Conservation (phyloP, 352 stramenopile species). For the Phytophthora capsici region DNA sequence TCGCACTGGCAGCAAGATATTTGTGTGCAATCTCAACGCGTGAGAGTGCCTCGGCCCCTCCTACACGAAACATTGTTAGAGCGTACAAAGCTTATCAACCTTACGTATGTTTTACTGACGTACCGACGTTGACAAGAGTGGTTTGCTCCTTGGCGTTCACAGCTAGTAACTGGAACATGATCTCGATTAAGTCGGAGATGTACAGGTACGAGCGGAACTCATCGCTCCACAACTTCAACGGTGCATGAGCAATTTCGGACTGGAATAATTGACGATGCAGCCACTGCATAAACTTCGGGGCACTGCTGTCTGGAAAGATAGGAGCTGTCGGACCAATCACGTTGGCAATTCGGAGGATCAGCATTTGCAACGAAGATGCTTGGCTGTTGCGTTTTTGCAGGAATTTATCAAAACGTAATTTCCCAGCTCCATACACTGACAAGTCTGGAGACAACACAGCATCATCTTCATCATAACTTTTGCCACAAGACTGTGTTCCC, state of each 20-base stretch:
- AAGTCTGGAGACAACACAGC: slow-evolving; percentile 13
- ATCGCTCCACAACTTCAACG: slow-evolving; percentile 63
- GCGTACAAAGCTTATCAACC: background rate
- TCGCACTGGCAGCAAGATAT: slow-evolving; percentile 37
- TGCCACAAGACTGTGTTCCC: slow-evolving; percentile 24
- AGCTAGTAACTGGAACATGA: slow-evolving; percentile 45
- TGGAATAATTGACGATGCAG: slow-evolving; percentile 54
- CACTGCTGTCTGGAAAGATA: slow-evolving; percentile 38
- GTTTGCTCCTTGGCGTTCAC: background rate
- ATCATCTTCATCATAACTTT: slow-evolving; percentile 52
- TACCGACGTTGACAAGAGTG: slow-evolving; percentile 62
- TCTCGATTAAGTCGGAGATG: slow-evolving; percentile 50
- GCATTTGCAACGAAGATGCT: slow-evolving; percentile 11
- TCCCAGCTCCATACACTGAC: slow-evolving; percentile 55
- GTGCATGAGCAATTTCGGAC: slow-evolving; percentile 1
- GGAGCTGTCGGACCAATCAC: slow-evolving; percentile 55
- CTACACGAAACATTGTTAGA: slow-evolving; percentile 21
- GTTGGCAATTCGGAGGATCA: slow-evolving; percentile 70
- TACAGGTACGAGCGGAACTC: slow-evolving; percentile 72
- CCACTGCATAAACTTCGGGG: slow-evolving; percentile 74
- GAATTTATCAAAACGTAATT: slow-evolving; percentile 60
- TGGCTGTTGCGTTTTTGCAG: slow-evolving; percentile 19
- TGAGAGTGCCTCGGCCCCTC: slow-evolving; percentile 52
- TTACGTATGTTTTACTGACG: slow-evolving; percentile 5
- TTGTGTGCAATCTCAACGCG: slow-evolving; percentile 50